phyloP scores from a whole-genome alignment of 768 basidiomycete species.

The Leucogyrophana mollusca region DNA sequence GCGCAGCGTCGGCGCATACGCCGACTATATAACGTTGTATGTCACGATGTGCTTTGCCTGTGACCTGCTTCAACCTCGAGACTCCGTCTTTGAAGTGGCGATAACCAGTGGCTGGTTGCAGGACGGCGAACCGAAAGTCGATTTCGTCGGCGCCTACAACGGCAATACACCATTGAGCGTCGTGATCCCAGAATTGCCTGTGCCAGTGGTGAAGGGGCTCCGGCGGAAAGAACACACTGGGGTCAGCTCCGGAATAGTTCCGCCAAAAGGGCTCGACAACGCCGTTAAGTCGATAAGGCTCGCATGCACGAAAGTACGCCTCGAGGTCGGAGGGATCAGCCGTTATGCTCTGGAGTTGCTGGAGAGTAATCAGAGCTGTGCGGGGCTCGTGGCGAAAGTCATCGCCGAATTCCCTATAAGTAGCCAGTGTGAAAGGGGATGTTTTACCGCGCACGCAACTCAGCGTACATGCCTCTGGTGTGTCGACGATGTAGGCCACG shows the following conservation, averaged over 20 bases:
- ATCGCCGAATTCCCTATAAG: slow-evolving; percentile 30
- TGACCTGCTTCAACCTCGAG: slow-evolving; percentile 38
- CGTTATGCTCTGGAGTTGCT: slow-evolving; percentile 9
- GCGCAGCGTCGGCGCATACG: slow-evolving; percentile 32
- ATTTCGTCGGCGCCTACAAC: slow-evolving; percentile 31
- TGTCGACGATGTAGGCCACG: slow-evolving; percentile 29
- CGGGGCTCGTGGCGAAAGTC: slow-evolving; percentile 21
- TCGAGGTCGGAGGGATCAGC: neutral
- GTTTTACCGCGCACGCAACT: slow-evolving; percentile 29
- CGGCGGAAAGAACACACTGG: slow-evolving; percentile 30
- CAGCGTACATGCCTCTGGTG: slow-evolving; percentile 28
- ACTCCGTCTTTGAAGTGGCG: slow-evolving; percentile 39
- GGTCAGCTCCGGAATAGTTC: slow-evolving; percentile 33
- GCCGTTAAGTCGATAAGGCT: slow-evolving; percentile 6
- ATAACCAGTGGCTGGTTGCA: slow-evolving; percentile 34
- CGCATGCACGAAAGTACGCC: neutral
- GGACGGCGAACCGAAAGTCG: slow-evolving; percentile 31
- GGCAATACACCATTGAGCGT: slow-evolving; percentile 35
- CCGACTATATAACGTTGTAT: slow-evolving; percentile 33
- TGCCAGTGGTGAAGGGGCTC: slow-evolving; percentile 41
- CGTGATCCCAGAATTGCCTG: slow-evolving; percentile 38
- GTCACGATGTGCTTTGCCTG: slow-evolving; percentile 36
- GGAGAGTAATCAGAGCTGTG: slow-evolving; percentile 20
- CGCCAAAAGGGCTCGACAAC: slow-evolving; percentile 33
- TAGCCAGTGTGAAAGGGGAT: slow-evolving; percentile 30